Evolutionary conservation across 2,329 filamentous ascomycete species (phyloP), one percentile per base, ranked within the genome.

Genomic region (Cladosporium velox): DNA sequence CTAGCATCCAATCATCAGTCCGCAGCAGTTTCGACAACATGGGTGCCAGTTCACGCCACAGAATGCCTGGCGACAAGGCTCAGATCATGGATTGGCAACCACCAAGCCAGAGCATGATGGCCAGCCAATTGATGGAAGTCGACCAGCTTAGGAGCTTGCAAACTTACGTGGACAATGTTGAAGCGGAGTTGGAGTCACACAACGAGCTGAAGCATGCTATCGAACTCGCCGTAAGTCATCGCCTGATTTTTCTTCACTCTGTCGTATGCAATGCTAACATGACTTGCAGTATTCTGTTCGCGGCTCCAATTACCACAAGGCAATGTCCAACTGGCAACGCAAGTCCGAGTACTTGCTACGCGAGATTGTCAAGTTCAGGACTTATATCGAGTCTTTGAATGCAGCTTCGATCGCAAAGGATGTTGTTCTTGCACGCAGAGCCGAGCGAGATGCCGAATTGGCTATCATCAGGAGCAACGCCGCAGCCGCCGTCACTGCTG

Each of bases 261-360:
- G 21, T 26, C 18, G 24, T 6, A 47, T 2, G 1, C n/a, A 4
- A 28, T 52, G 41, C 18, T 32, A 60, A 59, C 32, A 26, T 38
- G 32, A 26, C 18, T 12, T 59, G 26, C 68, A 87, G 85, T 98
- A 96, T 76, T 93, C 92, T 15, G 91, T 92, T 3, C 87, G 93
- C 34, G 90, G 94, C 68, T 85, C 87, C 44, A 98, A 98, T 74
- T 87, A 89, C 18, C 83, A 82, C 68, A 93, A 91, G 78, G 92
- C 94, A 18, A 94, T 98, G 91, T 85, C 89, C 24, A 99, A 99
- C 78, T 99, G 95, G 94, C 93, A 99, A 82, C 89, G 91, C 75
- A 98, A 98, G 82, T 96, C 92, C 65, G 90, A 91, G 34, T 97
- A 98, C 76, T 81, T 99, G 49, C 84, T 98, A 14, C 85, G 91